Percentiles rank a stretch among this genome's conserved stretches.
phyloP scores from a whole-genome alignment of 2,329 filamentous ascomycete genomes.

The Zopfia rhizophila region DNA sequence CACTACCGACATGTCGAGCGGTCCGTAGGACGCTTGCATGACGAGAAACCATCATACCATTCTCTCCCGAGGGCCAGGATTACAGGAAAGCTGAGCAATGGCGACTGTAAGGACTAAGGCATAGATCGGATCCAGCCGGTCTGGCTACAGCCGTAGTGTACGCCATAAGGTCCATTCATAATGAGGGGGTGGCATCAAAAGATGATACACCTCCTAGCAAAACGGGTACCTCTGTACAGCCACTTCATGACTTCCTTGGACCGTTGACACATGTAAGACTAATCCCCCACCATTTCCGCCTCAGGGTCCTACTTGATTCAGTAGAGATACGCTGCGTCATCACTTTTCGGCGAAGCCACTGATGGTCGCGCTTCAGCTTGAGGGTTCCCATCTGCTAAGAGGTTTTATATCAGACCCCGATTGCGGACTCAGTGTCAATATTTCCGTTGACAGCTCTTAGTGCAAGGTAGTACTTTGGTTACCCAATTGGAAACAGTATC shows the following conservation, averaged over 20 bases:
- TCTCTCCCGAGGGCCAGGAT: constrained; percentile 35
- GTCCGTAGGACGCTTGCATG: constrained; percentile 30
- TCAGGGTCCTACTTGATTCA: constrained; percentile 1
- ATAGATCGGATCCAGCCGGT: constrained; percentile 28
- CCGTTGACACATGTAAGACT: constrained; percentile 13
- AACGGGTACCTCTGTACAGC: too few relatives aligned
- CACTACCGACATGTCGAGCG: constrained; percentile 31
- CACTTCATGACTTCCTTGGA: neutral
- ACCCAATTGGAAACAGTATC: too few relatives aligned
- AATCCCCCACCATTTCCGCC: constrained; percentile 1
- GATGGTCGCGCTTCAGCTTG: constrained; percentile 18
- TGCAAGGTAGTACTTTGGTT: too few relatives aligned
- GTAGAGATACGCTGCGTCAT: constrained; percentile 21
- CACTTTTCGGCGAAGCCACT: constrained; percentile 17
- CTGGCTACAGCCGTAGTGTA: constrained; percentile 31
- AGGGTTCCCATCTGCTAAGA: neutral
- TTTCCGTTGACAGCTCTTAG: too few relatives aligned
- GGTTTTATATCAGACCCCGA: too few relatives aligned
- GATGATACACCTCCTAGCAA: too few relatives aligned
- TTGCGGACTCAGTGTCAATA: too few relatives aligned
- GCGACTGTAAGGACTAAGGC: constrained; percentile 28
- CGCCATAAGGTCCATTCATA: constrained; percentile 26
- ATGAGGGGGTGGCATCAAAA: constrained; percentile 3
- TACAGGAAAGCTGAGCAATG: constrained; percentile 27
- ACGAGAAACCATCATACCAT: constrained; percentile 36